phyloP scores from a whole-genome alignment of 768 basidiomycete genomes.

The Trametes villosa region DNA sequence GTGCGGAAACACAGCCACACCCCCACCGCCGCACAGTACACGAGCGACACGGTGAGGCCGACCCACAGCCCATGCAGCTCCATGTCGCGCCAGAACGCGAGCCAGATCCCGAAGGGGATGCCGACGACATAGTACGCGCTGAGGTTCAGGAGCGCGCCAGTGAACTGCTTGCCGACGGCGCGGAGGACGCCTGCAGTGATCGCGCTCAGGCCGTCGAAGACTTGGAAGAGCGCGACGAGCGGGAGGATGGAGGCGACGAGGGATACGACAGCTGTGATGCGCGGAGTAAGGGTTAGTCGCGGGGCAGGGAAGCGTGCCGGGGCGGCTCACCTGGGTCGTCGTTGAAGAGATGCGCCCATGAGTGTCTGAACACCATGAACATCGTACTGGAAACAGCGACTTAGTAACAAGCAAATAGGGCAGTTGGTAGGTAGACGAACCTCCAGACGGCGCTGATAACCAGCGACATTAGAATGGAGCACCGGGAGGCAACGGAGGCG shows the following conservation, averaged over 20 bases:
- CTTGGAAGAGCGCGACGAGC: conserved; percentile 76
- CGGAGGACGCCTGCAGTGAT: conserved; percentile 81
- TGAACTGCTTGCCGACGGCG: conserved; percentile 78
- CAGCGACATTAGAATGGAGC: conserved; percentile 69
- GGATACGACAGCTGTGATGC: conserved; percentile 40
- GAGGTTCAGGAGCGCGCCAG: conserved; percentile 80
- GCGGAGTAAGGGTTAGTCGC: not conserved
- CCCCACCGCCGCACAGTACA: conserved; percentile 59
- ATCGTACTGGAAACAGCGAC: conserved; percentile 37
- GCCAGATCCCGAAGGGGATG: conserved; percentile 81
- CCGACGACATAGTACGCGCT: conserved; percentile 82
- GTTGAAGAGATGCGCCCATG: conserved; percentile 66
- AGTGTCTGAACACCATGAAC: conserved; percentile 48
- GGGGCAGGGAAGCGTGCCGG: too few species aligned
- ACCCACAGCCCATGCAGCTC: conserved; percentile 85
- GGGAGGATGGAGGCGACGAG: conserved; percentile 62
- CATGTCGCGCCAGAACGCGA: conserved; percentile 64
- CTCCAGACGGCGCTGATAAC: conserved; percentile 68
- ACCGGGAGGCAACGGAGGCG: conserved; percentile 68
- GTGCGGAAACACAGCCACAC: conserved; percentile 57
- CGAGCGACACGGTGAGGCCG: conserved; percentile 71
- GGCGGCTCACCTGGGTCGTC: conserved; percentile 45
- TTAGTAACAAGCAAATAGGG: not conserved
- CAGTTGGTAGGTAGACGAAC: conserved; percentile 37
- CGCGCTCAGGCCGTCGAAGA: conserved; percentile 78